Percentiles rank a stretch among this genome's conserved stretches.
phyloP scores from a whole-genome alignment of 371 early-diverging fungal genomes.

The Zopfochytrium polystomum region DNA sequence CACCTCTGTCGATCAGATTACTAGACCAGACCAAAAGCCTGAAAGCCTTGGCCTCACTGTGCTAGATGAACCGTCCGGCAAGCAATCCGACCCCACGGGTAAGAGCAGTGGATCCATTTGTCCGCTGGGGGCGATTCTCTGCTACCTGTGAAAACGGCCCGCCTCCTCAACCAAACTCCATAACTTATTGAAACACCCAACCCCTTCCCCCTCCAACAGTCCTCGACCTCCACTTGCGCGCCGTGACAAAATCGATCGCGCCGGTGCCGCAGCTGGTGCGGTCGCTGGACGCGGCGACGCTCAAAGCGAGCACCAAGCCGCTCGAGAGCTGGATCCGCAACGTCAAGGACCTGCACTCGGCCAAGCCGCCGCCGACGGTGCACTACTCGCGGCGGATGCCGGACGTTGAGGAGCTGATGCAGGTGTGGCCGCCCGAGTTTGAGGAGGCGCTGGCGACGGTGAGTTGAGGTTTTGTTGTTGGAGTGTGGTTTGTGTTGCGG shows the following conservation, averaged over 20 bases:
- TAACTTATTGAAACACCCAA: conserved; percentile 34
- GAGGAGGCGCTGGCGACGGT: conserved; percentile 40
- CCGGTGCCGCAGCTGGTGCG: conserved; percentile 35
- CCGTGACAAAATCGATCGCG: conserved; percentile 36
- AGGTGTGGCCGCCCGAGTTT: conserved; percentile 46
- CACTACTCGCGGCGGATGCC: conserved; percentile 48
- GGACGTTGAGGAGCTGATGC: conserved; percentile 54
- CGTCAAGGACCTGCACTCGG: conserved; percentile 46
- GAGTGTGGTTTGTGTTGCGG: neutral
- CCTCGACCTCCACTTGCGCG: conserved; percentile 45
- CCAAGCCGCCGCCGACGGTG: conserved; percentile 41
- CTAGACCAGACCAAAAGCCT: conserved; percentile 41
- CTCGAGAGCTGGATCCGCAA: conserved; percentile 46
- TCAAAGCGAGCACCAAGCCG: conserved; percentile 26
- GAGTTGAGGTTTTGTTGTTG: neutral
- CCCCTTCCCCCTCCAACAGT: conserved; percentile 17
- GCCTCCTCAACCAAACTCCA: no score
- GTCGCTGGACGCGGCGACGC: conserved; percentile 24
- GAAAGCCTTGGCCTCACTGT: conserved; percentile 44
- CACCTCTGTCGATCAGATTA: conserved; percentile 35
- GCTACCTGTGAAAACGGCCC: no score
- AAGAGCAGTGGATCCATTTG: no score
- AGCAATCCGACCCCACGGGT: conserved; percentile 53
- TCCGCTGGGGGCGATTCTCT: no score
- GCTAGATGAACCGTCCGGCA: conserved; percentile 51